Percentiles rank a stretch among this genome's conserved stretches.
These are phyloP conservation scores for Pezicula radicicola DNA, from an alignment of 2,329 filamentous ascomycete species.

Conservation along the genomic window DNA sequence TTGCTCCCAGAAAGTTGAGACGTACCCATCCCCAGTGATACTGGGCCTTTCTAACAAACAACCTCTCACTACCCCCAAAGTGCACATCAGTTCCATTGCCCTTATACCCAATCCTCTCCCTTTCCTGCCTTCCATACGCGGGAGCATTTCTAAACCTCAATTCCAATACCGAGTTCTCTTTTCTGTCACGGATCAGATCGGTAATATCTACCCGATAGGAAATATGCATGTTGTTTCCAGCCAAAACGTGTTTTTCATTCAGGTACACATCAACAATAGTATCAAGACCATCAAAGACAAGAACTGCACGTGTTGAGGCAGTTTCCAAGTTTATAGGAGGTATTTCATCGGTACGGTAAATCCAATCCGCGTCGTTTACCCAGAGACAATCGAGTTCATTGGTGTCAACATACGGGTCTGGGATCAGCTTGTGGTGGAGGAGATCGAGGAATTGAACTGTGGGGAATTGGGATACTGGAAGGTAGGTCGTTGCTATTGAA, in stretches of 20 bases:
- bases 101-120: constrained; percentile 26
- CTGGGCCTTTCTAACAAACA: constrained; percentile 62
- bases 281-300: constrained; percentile 54
- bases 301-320: constrained; percentile 28
- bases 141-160: constrained; percentile 20
- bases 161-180: constrained; percentile 11
- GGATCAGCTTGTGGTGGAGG: constrained; percentile 51
- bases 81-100: constrained; percentile 43
- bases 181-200: constrained; percentile 22
- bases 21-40: constrained; percentile 60
- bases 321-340: constrained; percentile 17
- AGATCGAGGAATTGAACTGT: constrained; percentile 65
- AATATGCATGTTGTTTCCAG: constrained; percentile 53
- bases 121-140: constrained; percentile 17
- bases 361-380: constrained; percentile 61
- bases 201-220: constrained; percentile 47
- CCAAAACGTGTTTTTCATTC: constrained; percentile 43
- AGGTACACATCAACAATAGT: constrained; percentile 50
- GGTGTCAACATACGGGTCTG: constrained; percentile 56
- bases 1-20: too few species aligned
- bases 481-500: constrained; percentile 11
- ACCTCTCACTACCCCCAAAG: constrained; percentile 40
- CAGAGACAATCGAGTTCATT: constrained; percentile 59
- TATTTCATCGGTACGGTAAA: constrained; percentile 44
- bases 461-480: constrained; percentile 42